These are phyloP conservation scores for Acacia acuminata DNA, from an alignment of 306 rosid genomes.

Conservation along the genomic window DNA sequence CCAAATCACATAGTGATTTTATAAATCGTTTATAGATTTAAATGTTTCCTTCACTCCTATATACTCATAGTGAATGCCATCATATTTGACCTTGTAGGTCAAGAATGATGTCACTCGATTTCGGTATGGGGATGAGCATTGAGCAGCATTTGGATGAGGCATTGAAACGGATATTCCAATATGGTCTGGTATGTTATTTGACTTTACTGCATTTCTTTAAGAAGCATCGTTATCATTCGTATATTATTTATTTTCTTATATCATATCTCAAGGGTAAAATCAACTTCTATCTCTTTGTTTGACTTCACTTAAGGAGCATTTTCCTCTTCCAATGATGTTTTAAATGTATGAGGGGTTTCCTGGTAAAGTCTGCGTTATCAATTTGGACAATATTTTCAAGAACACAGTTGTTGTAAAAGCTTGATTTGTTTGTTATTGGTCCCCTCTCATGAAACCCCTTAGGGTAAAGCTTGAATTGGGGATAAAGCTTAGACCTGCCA, in stretches of 20 bases:
- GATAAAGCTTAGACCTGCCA: not conserved
- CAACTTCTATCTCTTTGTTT: not conserved
- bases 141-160: slow-evolving; percentile 98
- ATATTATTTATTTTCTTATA: not conserved
- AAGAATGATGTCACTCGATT: slow-evolving; percentile 84
- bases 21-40: slow-evolving; percentile 4
- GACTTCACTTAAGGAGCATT: not conserved
- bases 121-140: slow-evolving; percentile 98
- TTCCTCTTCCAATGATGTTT: not conserved
- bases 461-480: not conserved
- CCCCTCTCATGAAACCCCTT: not conserved
- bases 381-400: not conserved
- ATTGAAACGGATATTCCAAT: slow-evolving; percentile 88
- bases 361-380: not conserved
- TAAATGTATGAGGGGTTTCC: not conserved
- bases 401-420: not conserved
- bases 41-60: slow-evolving; percentile 16
- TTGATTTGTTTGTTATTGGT: not conserved
- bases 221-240: not conserved
- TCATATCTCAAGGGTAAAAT: slow-evolving; percentile 20
- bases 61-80: not conserved
- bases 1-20: not conserved
- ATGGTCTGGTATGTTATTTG: slow-evolving; percentile 73
- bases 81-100: slow-evolving; percentile 52
- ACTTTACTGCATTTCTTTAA: slow-evolving; percentile 8